Conservation (phyloP, 176 grass and related monocot species). For the Lolium rigidum region DNA sequence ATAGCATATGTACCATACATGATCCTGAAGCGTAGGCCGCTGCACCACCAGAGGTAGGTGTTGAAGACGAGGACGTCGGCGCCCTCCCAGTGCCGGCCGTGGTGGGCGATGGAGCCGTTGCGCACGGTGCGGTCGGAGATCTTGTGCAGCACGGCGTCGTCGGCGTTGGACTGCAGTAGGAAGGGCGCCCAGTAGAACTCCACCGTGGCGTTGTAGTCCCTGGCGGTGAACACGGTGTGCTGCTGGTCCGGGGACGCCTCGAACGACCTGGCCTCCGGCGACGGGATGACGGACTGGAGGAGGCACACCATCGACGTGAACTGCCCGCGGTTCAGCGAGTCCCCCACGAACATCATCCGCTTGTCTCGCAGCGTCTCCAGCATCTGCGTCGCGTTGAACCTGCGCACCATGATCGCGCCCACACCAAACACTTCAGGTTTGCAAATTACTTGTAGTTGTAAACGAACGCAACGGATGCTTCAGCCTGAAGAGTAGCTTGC, state of each 20-base stretch:
- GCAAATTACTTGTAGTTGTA: no score
- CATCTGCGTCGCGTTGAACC: constrained; percentile 75
- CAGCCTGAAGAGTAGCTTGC: neutral
- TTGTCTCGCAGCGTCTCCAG: constrained; percentile 64
- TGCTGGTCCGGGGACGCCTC: constrained; percentile 56
- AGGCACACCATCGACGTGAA: constrained; percentile 93
- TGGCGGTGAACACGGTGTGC: constrained; percentile 55
- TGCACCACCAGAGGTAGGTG: constrained; percentile 96
- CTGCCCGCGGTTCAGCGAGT: constrained; percentile 81
- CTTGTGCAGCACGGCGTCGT: constrained; percentile 62
- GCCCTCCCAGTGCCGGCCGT: constrained; percentile 70
- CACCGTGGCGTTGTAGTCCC: constrained; percentile 71
- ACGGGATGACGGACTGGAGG: constrained; percentile 58
- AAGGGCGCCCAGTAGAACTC: constrained; percentile 99
- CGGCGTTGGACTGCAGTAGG: constrained; percentile 84
- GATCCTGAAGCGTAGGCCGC: constrained; percentile 74
- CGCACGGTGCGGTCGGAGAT: constrained; percentile 70
- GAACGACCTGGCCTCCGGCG: constrained; percentile 48
- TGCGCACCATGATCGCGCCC: neutral
- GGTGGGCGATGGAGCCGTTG: constrained; percentile 64
- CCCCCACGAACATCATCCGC: constrained; percentile 84
- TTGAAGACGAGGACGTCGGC: constrained; percentile 79
- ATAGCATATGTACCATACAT: constrained; percentile 16
- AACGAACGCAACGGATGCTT: neutral
- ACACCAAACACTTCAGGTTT: neutral